Conservation (phyloP, 208 protist genomes). For the Leishmania braziliensis region DNA sequence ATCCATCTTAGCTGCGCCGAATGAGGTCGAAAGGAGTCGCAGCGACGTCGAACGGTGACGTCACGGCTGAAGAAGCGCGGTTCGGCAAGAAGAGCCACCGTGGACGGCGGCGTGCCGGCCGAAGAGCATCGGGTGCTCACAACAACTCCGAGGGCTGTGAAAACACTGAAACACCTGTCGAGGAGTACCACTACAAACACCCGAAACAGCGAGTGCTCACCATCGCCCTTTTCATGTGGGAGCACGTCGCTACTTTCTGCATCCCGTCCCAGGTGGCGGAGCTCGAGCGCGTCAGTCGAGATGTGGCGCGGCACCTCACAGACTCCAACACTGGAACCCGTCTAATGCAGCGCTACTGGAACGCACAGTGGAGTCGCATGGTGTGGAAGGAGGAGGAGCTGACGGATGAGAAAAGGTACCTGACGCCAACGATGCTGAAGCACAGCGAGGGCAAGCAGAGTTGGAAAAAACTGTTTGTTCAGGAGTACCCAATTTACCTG, state of each 20-base stretch:
- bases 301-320: conserved; percentile 44
- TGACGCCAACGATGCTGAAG: conserved; percentile 44
- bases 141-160: background rate
- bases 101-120: background rate
- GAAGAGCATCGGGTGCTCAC: background rate
- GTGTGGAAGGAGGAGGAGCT: conserved; percentile 57
- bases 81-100: background rate
- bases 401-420: conserved; percentile 38
- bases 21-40: background rate
- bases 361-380: conserved; percentile 69
- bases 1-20: background rate
- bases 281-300: conserved; percentile 53
- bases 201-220: conserved; percentile 45
- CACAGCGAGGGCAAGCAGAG: conserved; percentile 57
- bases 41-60: background rate
- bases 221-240: conserved; percentile 71
- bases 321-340: conserved; percentile 43
- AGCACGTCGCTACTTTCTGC: conserved; percentile 63
- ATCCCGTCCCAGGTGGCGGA: conserved; percentile 50
- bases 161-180: background rate
- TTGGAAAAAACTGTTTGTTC: conserved; percentile 68
- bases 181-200: conserved; percentile 33
- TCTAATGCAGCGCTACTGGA: conserved; percentile 88
- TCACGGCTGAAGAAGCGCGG: background rate
- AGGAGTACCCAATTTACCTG: conserved; percentile 74